Conservation (phyloP, 352 stramenopile species). For the Globisporangium perplexum region DNA sequence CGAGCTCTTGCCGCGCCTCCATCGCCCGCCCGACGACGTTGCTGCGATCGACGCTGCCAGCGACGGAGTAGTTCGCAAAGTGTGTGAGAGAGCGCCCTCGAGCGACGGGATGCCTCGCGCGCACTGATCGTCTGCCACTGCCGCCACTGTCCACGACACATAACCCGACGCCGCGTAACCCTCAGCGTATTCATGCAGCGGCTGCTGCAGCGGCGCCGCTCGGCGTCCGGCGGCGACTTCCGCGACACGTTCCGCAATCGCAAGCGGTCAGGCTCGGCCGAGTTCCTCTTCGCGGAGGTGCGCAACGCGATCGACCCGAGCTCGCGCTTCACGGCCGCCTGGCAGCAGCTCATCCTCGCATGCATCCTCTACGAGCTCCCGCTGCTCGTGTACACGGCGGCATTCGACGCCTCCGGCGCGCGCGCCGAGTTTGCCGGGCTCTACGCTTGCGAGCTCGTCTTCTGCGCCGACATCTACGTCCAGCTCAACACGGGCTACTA, state of each 20-base stretch:
- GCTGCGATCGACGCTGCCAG: too few relatives aligned
- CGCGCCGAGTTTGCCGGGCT: conserved; percentile 26
- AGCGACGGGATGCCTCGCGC: too few relatives aligned
- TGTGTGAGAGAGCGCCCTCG: too few relatives aligned
- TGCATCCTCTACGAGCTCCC: conserved; percentile 51
- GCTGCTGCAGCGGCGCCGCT: conserved; percentile 4
- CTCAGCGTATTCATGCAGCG: not conserved
- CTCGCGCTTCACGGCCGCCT: conserved; percentile 41
- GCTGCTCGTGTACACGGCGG: conserved; percentile 35
- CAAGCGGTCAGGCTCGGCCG: conserved; percentile 34
- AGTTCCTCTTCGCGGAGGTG: conserved; percentile 41
- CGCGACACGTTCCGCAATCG: conserved; percentile 33
- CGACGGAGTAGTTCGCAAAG: too few relatives aligned
- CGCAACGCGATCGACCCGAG: conserved; percentile 57
- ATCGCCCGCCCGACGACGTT: too few relatives aligned
- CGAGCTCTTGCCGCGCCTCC: too few relatives aligned
- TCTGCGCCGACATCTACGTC: conserved; percentile 59
- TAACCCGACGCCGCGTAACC: not conserved
- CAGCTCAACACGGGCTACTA: conserved; percentile 75
- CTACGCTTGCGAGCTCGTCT: conserved; percentile 55
- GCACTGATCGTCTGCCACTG: too few relatives aligned
- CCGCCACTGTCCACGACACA: too few relatives aligned
- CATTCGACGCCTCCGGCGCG: conserved; percentile 19
- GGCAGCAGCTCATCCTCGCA: conserved; percentile 44
- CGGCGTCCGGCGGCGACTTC: conserved; percentile 20